Base-by-base conservation (phyloP, 2,329 filamentous ascomycete species). In the Colletotrichum sublineola region DNA sequence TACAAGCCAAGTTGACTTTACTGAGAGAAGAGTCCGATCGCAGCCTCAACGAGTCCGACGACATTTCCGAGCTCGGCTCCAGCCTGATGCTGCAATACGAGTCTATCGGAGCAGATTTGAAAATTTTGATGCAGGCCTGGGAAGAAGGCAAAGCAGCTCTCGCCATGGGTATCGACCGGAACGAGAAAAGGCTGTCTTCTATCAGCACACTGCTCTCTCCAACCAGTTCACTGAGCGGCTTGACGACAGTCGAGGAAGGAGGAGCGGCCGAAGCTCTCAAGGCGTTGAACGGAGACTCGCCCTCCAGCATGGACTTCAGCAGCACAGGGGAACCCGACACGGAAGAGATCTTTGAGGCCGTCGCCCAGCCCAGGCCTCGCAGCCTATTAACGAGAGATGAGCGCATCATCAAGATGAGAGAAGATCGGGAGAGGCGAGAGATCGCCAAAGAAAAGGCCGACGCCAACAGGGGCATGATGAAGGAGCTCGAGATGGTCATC, bases 1-100 rank as follows among this genome's bases (percentile, higher is more conserved):
- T 99, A 61, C 96, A 98, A 82, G 96, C 96, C 46, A 99, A 98
- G 81, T 91, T 99, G 84, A 95, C 97, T 73, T 87, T 99, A 9
- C 84, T 98, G 67, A 91, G 94, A 62, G 96, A 99, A 80, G 95
- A 98, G 81, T 97, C 95, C 0, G 94, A 94, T 78, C 90, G 90
- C 73, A 91, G 91, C 55, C 83, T 97, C 38, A 93, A 97, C 77
- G 91, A 92, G 76, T 91, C 93, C 48, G 86, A 87, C 71, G 90
- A 92, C 76, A 90, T 94, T 24, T 90, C 90, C 5, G 93, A 97
- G 75, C 88, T 97, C 20, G 94, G 93, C 0, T 89, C 92, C 0
- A 91, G 91, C 74, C 87, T 98, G 50, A 92, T 97, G 87, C 84
- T 91, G 31, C 96, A 98, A 78, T 99, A 98, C 81, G 96, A 99